Evolutionary conservation across 2,329 filamentous ascomycete genomes (phyloP), one percentile per base, ranked within the genome.

Genomic region (Gliomastix tumulicola): DNA sequence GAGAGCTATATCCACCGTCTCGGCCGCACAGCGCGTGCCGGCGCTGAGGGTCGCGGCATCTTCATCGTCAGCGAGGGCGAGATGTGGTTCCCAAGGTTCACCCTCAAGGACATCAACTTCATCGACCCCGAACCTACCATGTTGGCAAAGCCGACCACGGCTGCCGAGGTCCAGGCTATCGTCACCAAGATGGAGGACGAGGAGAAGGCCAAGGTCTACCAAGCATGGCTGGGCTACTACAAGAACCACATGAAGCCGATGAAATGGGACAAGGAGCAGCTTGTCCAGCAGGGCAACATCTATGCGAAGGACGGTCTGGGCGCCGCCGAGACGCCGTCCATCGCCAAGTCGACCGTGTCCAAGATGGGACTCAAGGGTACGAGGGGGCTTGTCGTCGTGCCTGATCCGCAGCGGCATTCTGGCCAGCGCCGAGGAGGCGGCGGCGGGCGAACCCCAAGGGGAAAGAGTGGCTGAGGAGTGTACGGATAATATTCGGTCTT

Each of bases 1-100:
- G 73, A 84, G 49, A 84, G 90, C 58, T 94, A 97, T 64, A 94
- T 95, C 50, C 92, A 98, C 68, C 85, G 92, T 41, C 90, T 97
- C 13, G 92, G 92, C 48, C 87, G 92, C 51, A 98, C 92, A 4
- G 92, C 92, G 0, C 76, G 92, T 62, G 72, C 79, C 41, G 82
- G 85, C 55, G 79, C 76, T 53, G 94, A 88, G 62, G 92, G 92
- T 20, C 82, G 87, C 49, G 90, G 84, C 48, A 68, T 98, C 48
- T 84, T 98, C 69, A 96, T 98, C 69, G 68, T 98, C 21, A 84
- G 95, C 59, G 92, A 92, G 2, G 82, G 75, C 41, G 92, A 98
- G 62, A 80, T 94, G 15, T 90, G 88, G 19, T 97, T 98, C 71
- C 68, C 68, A 1, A 57, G 59, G 25, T 69, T 60, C 48, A 66